Evolutionary conservation across 2,329 filamentous ascomycete genomes (phyloP), one percentile per base, ranked within the genome.

Genomic region (Aspergillus pseudoglaucus): DNA sequence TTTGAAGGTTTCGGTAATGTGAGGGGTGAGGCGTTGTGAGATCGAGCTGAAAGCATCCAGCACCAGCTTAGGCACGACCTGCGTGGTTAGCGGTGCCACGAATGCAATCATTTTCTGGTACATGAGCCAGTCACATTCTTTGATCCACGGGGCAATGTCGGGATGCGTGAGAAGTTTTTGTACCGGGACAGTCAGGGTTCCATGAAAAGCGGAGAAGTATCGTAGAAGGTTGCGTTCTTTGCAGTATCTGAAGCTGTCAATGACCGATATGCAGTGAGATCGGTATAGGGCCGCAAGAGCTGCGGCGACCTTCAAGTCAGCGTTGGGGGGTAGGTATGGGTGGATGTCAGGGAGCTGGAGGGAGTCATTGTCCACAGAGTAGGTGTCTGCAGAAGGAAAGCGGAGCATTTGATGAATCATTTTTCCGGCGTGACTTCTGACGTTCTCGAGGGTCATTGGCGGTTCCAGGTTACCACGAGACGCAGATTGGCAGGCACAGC

Each of bases 41-140:
- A 98, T 94, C 56, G 84, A 91, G 56, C 88, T 83, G 27, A 98
- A 79, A 2, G 90, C 90, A 59, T 90, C 88, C 50, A 96, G 76
- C 6, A 97, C 90, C 3, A 85, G 80, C 49, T 90, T 88, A 1
- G 93, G 93, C 3, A 95, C 85, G 12, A 95, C 90, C 65, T 97
- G 90, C 6, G 96, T 78, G 3, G 89, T 93, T 37, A 97, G 76
- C n/a, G 85, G 83, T 1, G 88, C 87, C 37, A 97, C 83, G 52
- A 96, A 94, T 46, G 85, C 84, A 72, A 96, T 90, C 87, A 97
- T 95, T 57, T 90, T 90, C 66, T 97, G 90, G 65, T 98, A 98
- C 72, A 96, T 87, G 30, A 91, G 79, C 71, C 93, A 94, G 66
- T 98, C 93, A 64, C 89, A 95, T 65, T 95, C 87, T 64, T 93